Base-by-base conservation (phyloP, 169 alveolate species). In the Cryptosporidium tyzzeri region DNA sequence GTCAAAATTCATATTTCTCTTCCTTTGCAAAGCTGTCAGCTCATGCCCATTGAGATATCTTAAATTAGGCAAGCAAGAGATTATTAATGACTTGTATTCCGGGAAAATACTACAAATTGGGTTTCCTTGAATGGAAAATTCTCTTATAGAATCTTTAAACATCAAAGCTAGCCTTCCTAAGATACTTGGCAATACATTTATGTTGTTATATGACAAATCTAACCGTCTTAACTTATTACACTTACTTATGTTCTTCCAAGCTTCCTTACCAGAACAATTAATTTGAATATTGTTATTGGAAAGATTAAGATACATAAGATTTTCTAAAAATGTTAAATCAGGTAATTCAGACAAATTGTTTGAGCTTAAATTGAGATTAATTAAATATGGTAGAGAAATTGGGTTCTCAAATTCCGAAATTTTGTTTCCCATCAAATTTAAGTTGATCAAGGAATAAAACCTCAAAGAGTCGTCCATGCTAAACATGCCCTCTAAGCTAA, bases 71-170 rank as follows among this genome's bases (percentile, higher is more conserved):
- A 59, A 29, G 45, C 80, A 61, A 2, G 89, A 59, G 21, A 80
- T 59, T 26, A 65, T 50, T 67, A 80, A 31, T 26, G 89, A 80
- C 10, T 65, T 65, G 51, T 80, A 80, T 65, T 80, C 89, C 12
- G 89, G 89, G 55, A 80, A 80, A 7, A 61, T 16, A n/a, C 29
- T 29, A 62, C 89, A 80, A 65, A 80, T 31, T 26, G 89, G 89
- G 59, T 80, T 80, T 12, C 75, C 89, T 18, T 37, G 41, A 29
- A 80, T 41, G 16, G 33, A 45, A 29, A 80, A 45, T 29, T 67
- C 73, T 18, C 33, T 67, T 41, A 80, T 44, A 29, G 89, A 31
- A 62, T 80, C 23, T 31, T 65, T 80, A 41, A 80, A 65, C 39
- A 45, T 26, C 10, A 41, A 39, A 26, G 41, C 26, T 12, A 80